phyloP scores from a whole-genome alignment of 208 protist species.

The Endotrypanum monterogeii region DNA sequence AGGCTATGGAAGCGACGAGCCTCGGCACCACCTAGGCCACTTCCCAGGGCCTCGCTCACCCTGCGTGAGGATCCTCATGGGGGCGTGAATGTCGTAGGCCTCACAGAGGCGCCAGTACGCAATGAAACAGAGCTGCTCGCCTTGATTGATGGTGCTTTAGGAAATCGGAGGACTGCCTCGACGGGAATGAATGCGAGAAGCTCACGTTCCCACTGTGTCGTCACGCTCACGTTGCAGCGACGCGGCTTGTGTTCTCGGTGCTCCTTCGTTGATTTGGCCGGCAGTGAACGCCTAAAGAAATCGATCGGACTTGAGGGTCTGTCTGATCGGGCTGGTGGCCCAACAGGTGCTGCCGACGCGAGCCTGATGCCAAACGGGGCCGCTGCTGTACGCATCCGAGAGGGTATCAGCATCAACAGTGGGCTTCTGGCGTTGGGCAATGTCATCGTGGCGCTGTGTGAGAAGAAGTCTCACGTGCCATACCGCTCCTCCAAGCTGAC shows the following conservation, averaged over 20 bases:
- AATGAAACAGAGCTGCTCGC: conserved; percentile 69
- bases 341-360: conserved; percentile 4
- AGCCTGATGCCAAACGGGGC: conserved; percentile 13
- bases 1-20: conserved; percentile 6
- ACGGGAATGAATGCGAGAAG: conserved; percentile 93
- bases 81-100: conserved; percentile 81
- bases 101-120: conserved; percentile 67
- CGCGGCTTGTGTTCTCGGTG: conserved; percentile 70
- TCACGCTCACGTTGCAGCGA: conserved; percentile 84
- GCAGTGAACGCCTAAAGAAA: conserved; percentile 91
- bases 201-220: conserved; percentile 93
- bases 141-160: conserved; percentile 82
- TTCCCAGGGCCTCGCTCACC: conserved; percentile 31
- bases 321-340: neutral
- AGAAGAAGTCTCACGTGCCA: conserved; percentile 86
- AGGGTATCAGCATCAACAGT: conserved; percentile 94
- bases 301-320: conserved; percentile 45
- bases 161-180: conserved; percentile 88
- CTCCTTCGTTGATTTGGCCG: conserved; percentile 95
- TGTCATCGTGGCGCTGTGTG: conserved; percentile 92
- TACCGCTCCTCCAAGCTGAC: conserved; percentile 96
- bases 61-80: conserved; percentile 86
- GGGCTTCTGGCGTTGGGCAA: conserved; percentile 94
- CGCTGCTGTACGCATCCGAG: conserved; percentile 77
- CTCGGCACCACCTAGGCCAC: neutral